Percentiles rank a stretch among this genome's conserved stretches.
Conservation (phyloP, 768 basidiomycete genomes). For the Tulasnella sp. region DNA sequence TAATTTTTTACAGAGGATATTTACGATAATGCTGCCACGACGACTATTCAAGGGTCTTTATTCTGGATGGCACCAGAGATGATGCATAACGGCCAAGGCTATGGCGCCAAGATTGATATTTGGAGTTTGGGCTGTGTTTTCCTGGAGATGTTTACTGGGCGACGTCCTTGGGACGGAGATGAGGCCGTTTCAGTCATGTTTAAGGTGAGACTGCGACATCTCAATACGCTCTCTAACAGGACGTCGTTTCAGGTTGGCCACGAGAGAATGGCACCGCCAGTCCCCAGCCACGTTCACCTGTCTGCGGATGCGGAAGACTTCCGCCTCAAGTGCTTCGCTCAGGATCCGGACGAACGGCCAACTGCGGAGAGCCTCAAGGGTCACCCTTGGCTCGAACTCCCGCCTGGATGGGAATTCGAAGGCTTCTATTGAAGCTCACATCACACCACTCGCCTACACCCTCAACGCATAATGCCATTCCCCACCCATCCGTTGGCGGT, state of each 20-base stretch:
- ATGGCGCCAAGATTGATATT: conserved; percentile 95
- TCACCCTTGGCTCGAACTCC: conserved; percentile 72
- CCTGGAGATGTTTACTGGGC: conserved; percentile 98
- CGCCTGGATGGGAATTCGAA: conserved; percentile 69
- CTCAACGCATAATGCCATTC: background rate
- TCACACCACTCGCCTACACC: background rate
- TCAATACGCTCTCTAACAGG: no score
- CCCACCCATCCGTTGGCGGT: no score
- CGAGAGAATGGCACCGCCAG: conserved; percentile 77
- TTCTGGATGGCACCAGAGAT: conserved; percentile 99
- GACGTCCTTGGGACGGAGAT: conserved; percentile 87
- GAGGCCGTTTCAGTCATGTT: conserved; percentile 90
- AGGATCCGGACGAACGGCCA: conserved; percentile 85
- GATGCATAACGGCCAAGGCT: conserved; percentile 56
- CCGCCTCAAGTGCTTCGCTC: conserved; percentile 80
- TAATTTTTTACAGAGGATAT: no score
- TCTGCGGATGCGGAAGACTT: conserved; percentile 79
- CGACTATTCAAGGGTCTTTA: conserved; percentile 96
- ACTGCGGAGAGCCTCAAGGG: conserved; percentile 69
- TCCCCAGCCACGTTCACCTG: conserved; percentile 79
- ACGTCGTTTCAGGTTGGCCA: conserved; percentile 61
- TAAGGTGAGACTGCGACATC: conserved; percentile 56
- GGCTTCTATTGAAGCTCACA: conserved; percentile 47
- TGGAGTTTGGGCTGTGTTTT: conserved; percentile 99
- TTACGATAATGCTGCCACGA: conserved; percentile 48